A percentile compares a stretch with the other conserved stretches of the same genome.
Evolutionary conservation across 1,284 basidiomycete species (phyloP).

Genomic region (Apiotrichum gracile): DNA sequence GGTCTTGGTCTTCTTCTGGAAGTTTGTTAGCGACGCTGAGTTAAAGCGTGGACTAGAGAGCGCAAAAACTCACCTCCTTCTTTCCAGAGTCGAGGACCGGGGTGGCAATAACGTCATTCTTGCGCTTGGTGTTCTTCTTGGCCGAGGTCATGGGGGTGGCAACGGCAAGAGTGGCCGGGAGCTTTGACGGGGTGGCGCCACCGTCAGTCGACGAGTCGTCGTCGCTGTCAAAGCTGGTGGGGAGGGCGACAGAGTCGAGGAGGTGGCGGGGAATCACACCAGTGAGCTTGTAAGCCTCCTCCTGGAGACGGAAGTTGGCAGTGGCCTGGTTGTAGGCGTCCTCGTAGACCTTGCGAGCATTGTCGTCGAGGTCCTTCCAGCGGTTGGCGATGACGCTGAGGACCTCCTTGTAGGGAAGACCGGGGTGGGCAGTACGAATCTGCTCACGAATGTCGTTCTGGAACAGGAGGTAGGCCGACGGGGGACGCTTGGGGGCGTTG

Average conservation of each 20-base stretch:
- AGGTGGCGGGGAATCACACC: neutral
- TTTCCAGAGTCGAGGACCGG: conserved; percentile 10
- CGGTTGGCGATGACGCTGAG: conserved; percentile 63
- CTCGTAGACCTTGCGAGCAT: conserved; percentile 57
- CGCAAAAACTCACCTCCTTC: conserved; percentile 25
- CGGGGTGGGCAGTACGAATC: conserved; percentile 54
- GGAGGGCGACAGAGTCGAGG: neutral
- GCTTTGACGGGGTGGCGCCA: conserved; percentile 10
- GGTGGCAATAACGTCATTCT: conserved; percentile 14
- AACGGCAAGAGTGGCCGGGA: conserved; percentile 13
- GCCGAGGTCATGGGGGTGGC: conserved; percentile 11
- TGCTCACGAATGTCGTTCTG: conserved; percentile 82
- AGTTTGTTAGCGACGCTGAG: neutral
- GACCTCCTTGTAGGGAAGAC: conserved; percentile 65
- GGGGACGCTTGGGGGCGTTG: conserved; percentile 87
- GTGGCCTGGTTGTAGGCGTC: conserved; percentile 25
- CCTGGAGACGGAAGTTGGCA: conserved; percentile 20
- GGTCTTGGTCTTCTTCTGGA: conserved; percentile 1
- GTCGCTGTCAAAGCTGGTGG: neutral
- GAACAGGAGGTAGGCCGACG: conserved; percentile 91
- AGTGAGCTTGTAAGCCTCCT: conserved; percentile 24
- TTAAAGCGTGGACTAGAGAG: too few species aligned
- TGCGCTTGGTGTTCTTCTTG: conserved; percentile 34
- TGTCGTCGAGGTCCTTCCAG: conserved; percentile 65
- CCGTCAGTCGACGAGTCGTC: conserved; percentile 16